Percentiles rank a stretch among this genome's conserved stretches.
These are phyloP conservation scores for Coemansia sp. DNA, from an alignment of 192 early-diverging fungal species.

Conservation along the genomic window DNA sequence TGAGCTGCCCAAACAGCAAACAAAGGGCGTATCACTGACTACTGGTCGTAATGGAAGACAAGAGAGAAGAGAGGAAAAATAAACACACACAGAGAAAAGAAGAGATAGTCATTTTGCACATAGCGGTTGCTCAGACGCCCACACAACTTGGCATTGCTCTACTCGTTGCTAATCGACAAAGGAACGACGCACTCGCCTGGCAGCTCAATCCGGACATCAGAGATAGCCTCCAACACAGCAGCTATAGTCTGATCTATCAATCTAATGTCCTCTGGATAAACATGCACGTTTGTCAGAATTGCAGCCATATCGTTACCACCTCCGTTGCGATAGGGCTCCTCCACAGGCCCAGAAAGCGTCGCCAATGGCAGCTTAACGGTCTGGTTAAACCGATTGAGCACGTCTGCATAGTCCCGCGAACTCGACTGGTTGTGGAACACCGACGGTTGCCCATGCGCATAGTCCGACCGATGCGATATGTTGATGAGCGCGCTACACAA, in stretches of 20 bases:
- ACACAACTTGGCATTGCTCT: background rate
- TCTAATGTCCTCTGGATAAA: slow-evolving; percentile 8
- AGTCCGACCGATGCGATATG: slow-evolving; percentile 32
- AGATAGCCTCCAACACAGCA: slow-evolving; percentile 26
- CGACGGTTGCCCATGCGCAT: slow-evolving; percentile 24
- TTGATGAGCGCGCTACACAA: slow-evolving; percentile 42
- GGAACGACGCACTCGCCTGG: slow-evolving; percentile 39
- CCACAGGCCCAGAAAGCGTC: slow-evolving; percentile 21
- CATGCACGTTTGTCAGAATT: slow-evolving; percentile 17
- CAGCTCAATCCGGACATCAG: slow-evolving; percentile 15
- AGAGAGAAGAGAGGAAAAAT: too few species aligned
- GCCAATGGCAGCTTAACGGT: slow-evolving; percentile 38
- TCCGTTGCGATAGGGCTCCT: slow-evolving; percentile 1
- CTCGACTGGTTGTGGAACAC: slow-evolving; percentile 10
- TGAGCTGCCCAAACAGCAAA: too few species aligned
- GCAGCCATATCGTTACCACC: slow-evolving; percentile 16
- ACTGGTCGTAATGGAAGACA: too few species aligned
- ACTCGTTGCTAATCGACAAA: slow-evolving; percentile 17
- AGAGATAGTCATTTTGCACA: too few species aligned
- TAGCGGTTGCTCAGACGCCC: background rate
- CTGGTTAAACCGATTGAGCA: slow-evolving; percentile 43
- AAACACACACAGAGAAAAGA: too few species aligned
- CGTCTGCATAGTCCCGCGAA: slow-evolving; percentile 37
- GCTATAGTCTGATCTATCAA: slow-evolving; percentile 24
- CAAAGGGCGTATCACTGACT: too few species aligned